These are phyloP conservation scores for Leccinum imitatum DNA, from an alignment of 768 basidiomycete genomes.

Conservation along the genomic window DNA sequence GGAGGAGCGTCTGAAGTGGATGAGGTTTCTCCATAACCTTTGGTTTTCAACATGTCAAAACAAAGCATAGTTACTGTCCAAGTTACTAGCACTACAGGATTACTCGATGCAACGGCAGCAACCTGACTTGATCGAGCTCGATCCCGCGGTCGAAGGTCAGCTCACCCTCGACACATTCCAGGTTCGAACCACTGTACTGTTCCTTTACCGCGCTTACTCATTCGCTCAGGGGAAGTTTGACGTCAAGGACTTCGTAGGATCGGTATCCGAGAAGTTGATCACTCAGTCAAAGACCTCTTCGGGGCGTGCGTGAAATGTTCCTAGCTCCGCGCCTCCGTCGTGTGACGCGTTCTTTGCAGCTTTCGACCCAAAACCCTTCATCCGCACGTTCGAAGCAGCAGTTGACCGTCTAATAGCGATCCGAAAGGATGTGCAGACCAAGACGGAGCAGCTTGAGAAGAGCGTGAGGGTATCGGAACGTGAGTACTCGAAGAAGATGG, in stretches of 20 bases:
- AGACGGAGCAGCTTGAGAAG: conserved; percentile 91
- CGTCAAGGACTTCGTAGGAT: conserved; percentile 84
- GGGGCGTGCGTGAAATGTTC: conserved; percentile 61
- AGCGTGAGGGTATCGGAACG: conserved; percentile 84
- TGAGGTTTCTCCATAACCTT: conserved; percentile 47
- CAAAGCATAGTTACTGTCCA: conserved; percentile 10
- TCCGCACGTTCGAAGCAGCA: conserved; percentile 86
- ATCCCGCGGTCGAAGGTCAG: conserved; percentile 53
- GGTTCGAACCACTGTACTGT: conserved; percentile 32
- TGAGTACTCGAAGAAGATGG: conserved; percentile 92
- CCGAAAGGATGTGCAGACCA: conserved; percentile 85
- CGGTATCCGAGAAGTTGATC: conserved; percentile 86
- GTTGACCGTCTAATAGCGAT: conserved; percentile 86
- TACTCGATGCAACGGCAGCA: conserved; percentile 18
- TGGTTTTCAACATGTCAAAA: conserved; percentile 34
- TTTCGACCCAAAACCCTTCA: conserved; percentile 94
- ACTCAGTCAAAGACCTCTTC: conserved; percentile 78
- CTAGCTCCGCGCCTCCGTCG: background rate
- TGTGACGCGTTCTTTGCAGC: conserved; percentile 46
- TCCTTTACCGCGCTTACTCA: conserved; percentile 8
- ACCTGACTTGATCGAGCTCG: conserved; percentile 36
- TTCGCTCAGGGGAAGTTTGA: conserved; percentile 78
- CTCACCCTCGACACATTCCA: conserved; percentile 56
- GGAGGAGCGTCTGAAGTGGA: conserved; percentile 62
- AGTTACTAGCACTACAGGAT: too few relatives aligned